These are phyloP conservation scores for Dillenia suffruticosa DNA, from an alignment of 164 flowering plant species.

Conservation along the genomic window DNA sequence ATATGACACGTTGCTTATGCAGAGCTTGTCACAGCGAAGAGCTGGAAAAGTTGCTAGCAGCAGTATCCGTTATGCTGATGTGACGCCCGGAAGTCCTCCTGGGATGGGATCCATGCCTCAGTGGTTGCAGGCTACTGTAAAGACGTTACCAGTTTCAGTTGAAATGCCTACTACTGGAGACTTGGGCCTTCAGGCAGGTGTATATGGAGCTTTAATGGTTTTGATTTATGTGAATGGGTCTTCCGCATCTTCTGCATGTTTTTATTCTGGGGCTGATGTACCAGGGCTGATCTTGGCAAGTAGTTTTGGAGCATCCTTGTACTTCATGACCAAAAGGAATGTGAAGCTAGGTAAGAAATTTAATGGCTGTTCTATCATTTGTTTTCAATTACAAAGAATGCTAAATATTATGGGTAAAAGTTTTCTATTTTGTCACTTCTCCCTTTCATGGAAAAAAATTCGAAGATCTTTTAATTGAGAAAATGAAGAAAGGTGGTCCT, in stretches of 20 bases:
- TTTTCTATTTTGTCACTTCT: too few species aligned
- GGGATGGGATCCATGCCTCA: conserved; percentile 56
- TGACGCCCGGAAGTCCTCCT: conserved; percentile 49
- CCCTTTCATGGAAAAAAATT: too few species aligned
- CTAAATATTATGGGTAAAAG: too few species aligned
- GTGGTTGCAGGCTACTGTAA: conserved; percentile 65
- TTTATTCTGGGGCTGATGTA: conserved; percentile 73
- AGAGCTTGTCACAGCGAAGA: conserved; percentile 72
- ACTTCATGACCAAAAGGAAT: conserved; percentile 83
- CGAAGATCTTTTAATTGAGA: too few species aligned
- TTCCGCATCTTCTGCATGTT: conserved; percentile 35
- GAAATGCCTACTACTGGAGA: conserved; percentile 60
- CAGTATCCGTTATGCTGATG: conserved; percentile 81
- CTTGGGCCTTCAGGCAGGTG: conserved; percentile 80
- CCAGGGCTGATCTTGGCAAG: conserved; percentile 86
- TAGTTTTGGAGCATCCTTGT: conserved; percentile 89
- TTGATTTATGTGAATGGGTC: conserved; percentile 74
- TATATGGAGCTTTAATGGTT: conserved; percentile 80
- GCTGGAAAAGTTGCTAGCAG: conserved; percentile 79
- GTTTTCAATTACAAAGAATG: too few species aligned
- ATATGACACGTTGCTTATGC: conserved; percentile 94
- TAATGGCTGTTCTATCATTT: too few species aligned
- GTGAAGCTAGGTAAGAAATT: conserved; percentile 57
- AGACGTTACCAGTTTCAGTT: conserved; percentile 54
- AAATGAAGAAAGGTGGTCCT: too few species aligned